Evolutionary conservation across 2,329 filamentous ascomycete genomes (phyloP).

Genomic region (Ophiosphaerella korrae): DNA sequence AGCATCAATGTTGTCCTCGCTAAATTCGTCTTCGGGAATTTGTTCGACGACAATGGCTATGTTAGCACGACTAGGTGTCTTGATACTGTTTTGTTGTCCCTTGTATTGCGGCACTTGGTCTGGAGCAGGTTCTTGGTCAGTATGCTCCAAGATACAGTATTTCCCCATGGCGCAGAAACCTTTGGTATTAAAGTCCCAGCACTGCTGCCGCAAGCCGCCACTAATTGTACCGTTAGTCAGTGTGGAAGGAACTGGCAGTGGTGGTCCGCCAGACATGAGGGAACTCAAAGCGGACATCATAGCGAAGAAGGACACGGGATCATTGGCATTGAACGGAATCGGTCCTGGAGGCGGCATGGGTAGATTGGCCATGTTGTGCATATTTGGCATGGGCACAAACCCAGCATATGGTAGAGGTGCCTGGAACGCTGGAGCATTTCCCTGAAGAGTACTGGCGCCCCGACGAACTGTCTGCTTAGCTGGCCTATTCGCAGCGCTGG

Average conservation of each 20-base stretch:
- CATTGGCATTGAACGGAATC: constrained; percentile 61
- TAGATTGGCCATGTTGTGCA: constrained; percentile 23
- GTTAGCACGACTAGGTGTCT: constrained; percentile 60
- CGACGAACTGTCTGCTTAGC: constrained; percentile 66
- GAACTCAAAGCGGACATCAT: constrained; percentile 59
- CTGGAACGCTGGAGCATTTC: constrained; percentile 5
- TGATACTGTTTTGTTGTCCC: constrained; percentile 54
- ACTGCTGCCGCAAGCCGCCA: constrained; percentile 53
- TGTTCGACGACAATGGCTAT: constrained; percentile 76
- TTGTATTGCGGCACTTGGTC: constrained; percentile 59
- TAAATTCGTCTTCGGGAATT: constrained; percentile 74
- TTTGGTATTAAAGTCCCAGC: constrained; percentile 73
- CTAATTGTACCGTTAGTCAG: constrained; percentile 29
- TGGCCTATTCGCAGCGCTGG: constrained; percentile 46
- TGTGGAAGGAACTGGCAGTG: constrained; percentile 38
- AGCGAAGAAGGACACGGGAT: constrained; percentile 66
- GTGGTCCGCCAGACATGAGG: constrained; percentile 49
- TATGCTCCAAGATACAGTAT: constrained; percentile 73
- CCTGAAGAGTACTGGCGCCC: constrained; percentile 19
- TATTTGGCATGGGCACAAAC: constrained; percentile 9
- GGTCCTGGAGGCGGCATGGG: constrained; percentile 54
- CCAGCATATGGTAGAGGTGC: constrained; percentile 11
- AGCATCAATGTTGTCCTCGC: constrained; percentile 65
- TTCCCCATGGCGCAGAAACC: constrained; percentile 72
- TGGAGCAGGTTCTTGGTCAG: constrained; percentile 42